phyloP scores from a whole-genome alignment of 2,329 filamentous ascomycete genomes.

The Coniochaeta hoffmannii region DNA sequence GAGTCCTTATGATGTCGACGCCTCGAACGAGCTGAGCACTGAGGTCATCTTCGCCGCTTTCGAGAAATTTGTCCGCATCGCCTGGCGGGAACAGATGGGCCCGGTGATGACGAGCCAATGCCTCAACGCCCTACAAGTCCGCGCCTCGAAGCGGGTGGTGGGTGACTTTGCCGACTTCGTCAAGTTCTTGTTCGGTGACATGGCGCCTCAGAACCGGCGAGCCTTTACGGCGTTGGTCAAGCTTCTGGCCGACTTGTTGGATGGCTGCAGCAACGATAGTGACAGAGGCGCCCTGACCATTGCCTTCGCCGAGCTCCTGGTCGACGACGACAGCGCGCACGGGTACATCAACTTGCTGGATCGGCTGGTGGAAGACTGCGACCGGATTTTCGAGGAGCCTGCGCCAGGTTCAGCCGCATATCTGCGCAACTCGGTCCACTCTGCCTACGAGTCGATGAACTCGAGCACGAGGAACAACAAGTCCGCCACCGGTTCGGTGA shows the following conservation, averaged over 20 bases:
- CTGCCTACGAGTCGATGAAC: constrained; percentile 51
- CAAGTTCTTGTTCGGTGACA: constrained; percentile 54
- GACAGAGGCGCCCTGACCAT: constrained; percentile 83
- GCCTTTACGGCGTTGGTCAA: constrained; percentile 81
- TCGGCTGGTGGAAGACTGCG: constrained; percentile 81
- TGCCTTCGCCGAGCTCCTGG: constrained; percentile 81
- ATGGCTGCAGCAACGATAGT: constrained; percentile 84
- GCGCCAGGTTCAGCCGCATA: constrained; percentile 29
- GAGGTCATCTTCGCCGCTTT: constrained; percentile 88
- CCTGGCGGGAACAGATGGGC: constrained; percentile 85
- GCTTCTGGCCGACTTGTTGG: constrained; percentile 77
- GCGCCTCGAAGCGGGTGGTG: constrained; percentile 57
- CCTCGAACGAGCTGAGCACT: constrained; percentile 65
- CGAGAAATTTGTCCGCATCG: constrained; percentile 83
- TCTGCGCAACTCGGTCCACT: constrained; percentile 37
- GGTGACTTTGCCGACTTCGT: constrained; percentile 68
- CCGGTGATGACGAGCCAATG: constrained; percentile 67
- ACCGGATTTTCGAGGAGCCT: constrained; percentile 72
- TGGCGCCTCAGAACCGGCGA: constrained; percentile 63
- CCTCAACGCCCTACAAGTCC: constrained; percentile 66
- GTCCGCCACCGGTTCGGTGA: constrained; percentile 65
- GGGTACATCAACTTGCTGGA: constrained; percentile 86
- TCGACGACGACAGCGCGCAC: constrained; percentile 67
- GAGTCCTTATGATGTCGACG: constrained; percentile 69
- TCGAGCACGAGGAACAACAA: constrained; percentile 52